Percentiles rank a stretch among this genome's conserved stretches.
phyloP scores from a whole-genome alignment of 805 yeast genomes.

The fission yeast (Schizosaccharomyces pombe) region DNA sequence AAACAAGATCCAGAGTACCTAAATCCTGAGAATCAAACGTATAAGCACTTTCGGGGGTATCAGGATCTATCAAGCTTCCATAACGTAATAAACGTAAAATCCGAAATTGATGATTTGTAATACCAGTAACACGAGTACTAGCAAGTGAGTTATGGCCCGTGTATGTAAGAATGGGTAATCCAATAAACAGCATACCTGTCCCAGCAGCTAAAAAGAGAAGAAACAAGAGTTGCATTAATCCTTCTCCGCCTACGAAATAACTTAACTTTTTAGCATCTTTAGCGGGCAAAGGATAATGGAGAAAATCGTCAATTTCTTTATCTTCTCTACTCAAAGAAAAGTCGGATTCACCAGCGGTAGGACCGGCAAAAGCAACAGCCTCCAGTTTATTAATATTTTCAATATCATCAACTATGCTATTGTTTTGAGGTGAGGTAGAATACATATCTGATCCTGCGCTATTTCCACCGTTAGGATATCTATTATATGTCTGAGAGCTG shows the following conservation, averaged over 20 bases:
- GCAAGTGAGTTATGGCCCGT: constrained; percentile 24
- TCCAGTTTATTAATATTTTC: neutral
- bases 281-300: constrained; percentile 90
- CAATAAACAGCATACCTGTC: constrained; percentile 40
- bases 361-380: neutral
- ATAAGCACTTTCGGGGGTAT: constrained; percentile 38
- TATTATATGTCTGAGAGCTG: neutral
- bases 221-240: neutral
- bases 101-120: constrained; percentile 33
- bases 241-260: constrained; percentile 14
- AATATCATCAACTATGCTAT: neutral
- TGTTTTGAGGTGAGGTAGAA: neutral
- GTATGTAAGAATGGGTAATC: constrained; percentile 66
- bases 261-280: constrained; percentile 41
- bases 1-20: constrained; percentile 61
- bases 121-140: neutral
- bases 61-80: constrained; percentile 38
- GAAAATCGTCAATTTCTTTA: constrained; percentile 80
- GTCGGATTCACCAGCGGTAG: neutral
- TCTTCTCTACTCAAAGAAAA: constrained; percentile 23
- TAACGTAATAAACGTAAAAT: constrained; percentile 31
- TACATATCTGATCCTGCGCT: neutral
- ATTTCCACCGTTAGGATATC: neutral
- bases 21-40: constrained; percentile 23
- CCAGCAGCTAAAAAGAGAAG: constrained; percentile 21